Evolutionary conservation across 106 monocot species (phyloP), one percentile per base, ranked within the genome.

Genomic region (Triglochin maritima): DNA sequence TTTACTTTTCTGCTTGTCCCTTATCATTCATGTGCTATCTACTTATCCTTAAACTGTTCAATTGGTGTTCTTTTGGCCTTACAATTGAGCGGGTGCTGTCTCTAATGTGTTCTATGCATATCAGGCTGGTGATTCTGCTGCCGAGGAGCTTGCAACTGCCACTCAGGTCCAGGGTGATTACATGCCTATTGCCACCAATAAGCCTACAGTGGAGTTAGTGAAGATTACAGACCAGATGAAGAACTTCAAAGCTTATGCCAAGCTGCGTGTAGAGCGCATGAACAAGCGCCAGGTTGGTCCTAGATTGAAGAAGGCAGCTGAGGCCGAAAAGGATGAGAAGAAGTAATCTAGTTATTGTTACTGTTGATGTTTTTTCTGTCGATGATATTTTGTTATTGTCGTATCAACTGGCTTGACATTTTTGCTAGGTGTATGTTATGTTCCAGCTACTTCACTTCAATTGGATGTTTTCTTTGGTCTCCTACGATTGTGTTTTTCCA

Each of bases 271-370:
- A 0, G 87, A 87, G 64, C 59, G 79, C 50, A 87, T 77, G 70
- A 87, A 87, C 71, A n/a, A 79, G 41, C 79, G 77, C 45, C 87
- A 84, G 44, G 67, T 76, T 3, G 87, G 87, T 60, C 67, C 69
- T 11, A 84, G 84, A 68, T 48, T 87, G 78, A 87, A 84, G 81
- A 87, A 77, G 76, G 84, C 84, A 53, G 84, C 81, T 3, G 87
- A 84, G 76, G 84, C 87, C 0, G 87, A 84, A 74, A 87, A 87
- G 77, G 84, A 87, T 47, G 83, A 81, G 46, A 83, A 87, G 73
- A 87, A 87, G 76, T 86, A 77, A 67, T 46, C 4, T 12, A n/a
- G 12, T 62, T 9, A n/a, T n/a, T n/a, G n/a, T n/a, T n/a, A n/a
- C n/a, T n/a, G n/a, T n/a, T n/a, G n/a, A n/a, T n/a, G n/a, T 29